Evolutionary conservation across 371 early-diverging fungal species (phyloP), one percentile per base, ranked within the genome.

Genomic region (Rhizomucor pusillus): DNA sequence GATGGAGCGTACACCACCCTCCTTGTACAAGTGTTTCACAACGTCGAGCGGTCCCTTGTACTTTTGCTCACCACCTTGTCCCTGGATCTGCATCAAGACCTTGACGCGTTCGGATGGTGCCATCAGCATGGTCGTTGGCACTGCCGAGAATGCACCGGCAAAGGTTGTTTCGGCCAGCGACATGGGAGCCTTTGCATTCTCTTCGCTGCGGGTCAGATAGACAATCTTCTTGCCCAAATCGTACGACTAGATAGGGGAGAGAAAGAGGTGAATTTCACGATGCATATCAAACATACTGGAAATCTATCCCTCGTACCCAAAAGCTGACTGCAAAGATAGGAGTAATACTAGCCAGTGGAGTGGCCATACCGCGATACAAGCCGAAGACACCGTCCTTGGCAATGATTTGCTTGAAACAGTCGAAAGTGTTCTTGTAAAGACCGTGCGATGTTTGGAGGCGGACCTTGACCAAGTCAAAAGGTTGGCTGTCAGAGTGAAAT

Each of bases 91-190:
- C 72, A 97, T 82, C 59, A 95, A 69, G 41, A 93, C 92, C 83
- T 97, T 98, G 74, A 98, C 85, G 63, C 98, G 91, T 73, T 97
- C 98, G 72, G 90, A 88, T 53, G 89, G 98, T 47, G 90, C 87
- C 92, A 93, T 94, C 59, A 98, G 76, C 56, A 93, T 71, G 18
- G 98, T 96, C 29, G 97, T 93, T 18, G 97, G 96, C 24, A 93
- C 81, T 48, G 98, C 98, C 7, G 95, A 94, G 81, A 97, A 93
- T 20, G 89, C 95, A 68, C 99, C 98, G 33, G 98, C 98, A 71
- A 93, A 82, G 25, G 89, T 85, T 43, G 84, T 87, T 66, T 97
- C 94, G 56, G 75, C 76, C 63, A 92, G 75, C 55, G 80, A 75
- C 41, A 97, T 79, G 0, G 74, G 79, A n/a, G 68, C 47, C 10